Base-by-base conservation (phyloP, 2,329 filamentous ascomycete genomes). In the Daldinia eschscholtzii region DNA sequence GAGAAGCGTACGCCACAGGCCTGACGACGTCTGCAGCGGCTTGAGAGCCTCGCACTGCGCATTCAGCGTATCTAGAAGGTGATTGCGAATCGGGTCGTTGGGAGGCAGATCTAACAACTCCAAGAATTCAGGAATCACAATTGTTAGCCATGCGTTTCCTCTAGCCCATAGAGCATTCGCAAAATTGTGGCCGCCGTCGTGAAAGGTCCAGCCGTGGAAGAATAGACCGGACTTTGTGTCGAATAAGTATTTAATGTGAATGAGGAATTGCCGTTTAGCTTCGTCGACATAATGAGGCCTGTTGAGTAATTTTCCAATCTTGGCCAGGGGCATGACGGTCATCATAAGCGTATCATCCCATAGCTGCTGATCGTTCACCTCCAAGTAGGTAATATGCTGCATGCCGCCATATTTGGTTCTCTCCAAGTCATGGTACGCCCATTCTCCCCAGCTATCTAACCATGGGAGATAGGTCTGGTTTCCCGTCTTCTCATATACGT, bases 261-360 rank as follows among this genome's bases (percentile, higher is more conserved):
- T 80, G 48, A 94, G 83, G 76, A 94, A 93, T 79, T 94, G 92
- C 6, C 87, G 84, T 81, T 93, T 93, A 10, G 92, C 92, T 80
- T 95, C 92, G 46, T 89, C 90, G 28, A 94, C 83, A 76, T 95
- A 95, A 72, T 91, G 86, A 0, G 91, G 90, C 1, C 92, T 83
- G 68, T 87, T 83, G 2, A 95, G 85, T 3, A 93, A 82, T 63
- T 89, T 85, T 0, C 92, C 92, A 68, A 94, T 94, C 82, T 94
- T 94, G 18, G 92, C 92, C 18, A 94, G 83, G 1, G 92, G 92
- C 80, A 94, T 82, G 5, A 93, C 92, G 0, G 91, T 94, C 92
- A 95, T 95, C 92, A 95, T 94, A 50, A 95, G 84, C 5, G 92
- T 95, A 77, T 95, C 92, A 73, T 94, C 92, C 92, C 92, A 95